Evolutionary conservation across 257 asterid species (phyloP).

Genomic region (Anisodus tanguticus): DNA sequence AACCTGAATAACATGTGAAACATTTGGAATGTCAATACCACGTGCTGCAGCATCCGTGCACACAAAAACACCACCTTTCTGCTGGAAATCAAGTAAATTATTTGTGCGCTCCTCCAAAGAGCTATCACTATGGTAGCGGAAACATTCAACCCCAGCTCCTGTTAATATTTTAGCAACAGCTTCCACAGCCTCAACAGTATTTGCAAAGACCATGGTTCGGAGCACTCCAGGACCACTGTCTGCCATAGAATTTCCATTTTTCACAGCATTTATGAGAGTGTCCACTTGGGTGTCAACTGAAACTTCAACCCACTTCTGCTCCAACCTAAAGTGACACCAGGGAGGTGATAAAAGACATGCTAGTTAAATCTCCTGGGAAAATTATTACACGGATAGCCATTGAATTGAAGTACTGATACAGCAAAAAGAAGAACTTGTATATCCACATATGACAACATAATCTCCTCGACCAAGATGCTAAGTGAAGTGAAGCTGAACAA

Average conservation of each 20-base stretch:
- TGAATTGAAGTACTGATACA: not conserved
- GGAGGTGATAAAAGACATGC: conserved; percentile 7
- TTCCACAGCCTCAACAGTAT: conserved; percentile 94
- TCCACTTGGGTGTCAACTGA: conserved; percentile 74
- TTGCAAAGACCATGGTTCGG: conserved; percentile 93
- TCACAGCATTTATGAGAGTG: conserved; percentile 73
- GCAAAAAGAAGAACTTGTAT: not conserved
- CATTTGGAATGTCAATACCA: conserved; percentile 87
- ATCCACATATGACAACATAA: not conserved
- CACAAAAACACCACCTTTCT: conserved; percentile 89
- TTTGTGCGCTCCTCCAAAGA: conserved; percentile 77
- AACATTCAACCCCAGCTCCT: conserved; percentile 65
- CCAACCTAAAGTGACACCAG: conserved; percentile 60
- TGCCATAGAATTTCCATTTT: conserved; percentile 41
- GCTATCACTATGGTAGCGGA: conserved; percentile 73
- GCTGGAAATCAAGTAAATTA: conserved; percentile 72
- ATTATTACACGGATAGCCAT: not conserved
- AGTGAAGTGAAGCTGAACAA: not conserved
- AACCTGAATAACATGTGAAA: conserved; percentile 94
- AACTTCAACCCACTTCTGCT: conserved; percentile 92
- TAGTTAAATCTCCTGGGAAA: not conserved
- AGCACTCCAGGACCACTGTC: conserved; percentile 45
- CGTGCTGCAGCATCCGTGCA: conserved; percentile 99
- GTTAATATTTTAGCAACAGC: conserved; percentile 74
- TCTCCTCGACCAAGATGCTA: not conserved